phyloP scores from a whole-genome alignment of 148 eudicot species.

The Nyssa sinensis region DNA sequence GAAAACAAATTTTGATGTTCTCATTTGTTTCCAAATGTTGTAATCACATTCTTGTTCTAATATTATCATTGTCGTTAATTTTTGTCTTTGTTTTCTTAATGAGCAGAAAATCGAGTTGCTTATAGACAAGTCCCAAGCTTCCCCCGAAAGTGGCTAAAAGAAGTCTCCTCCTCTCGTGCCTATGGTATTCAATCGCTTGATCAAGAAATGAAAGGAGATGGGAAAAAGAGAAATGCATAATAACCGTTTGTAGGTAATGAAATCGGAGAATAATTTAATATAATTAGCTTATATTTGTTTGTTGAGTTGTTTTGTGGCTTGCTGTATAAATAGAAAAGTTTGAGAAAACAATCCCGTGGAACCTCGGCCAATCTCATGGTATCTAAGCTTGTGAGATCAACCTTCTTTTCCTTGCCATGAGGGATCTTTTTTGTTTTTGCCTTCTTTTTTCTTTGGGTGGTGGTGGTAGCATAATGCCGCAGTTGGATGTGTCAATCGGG shows the following conservation, averaged over 20 bases:
- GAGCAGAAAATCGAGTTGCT: constrained; percentile 76
- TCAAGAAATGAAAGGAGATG: background rate
- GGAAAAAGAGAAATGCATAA: background rate
- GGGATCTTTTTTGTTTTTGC: too few relatives aligned
- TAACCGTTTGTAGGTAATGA: background rate
- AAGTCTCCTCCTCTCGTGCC: background rate
- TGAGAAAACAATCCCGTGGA: background rate
- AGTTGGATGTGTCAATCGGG: too few relatives aligned
- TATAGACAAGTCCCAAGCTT: constrained; percentile 44
- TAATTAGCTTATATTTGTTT: background rate
- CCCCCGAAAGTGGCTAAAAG: constrained; percentile 18
- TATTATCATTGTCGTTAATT: background rate
- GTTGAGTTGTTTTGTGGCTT: background rate
- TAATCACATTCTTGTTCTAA: background rate
- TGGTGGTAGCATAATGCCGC: too few relatives aligned
- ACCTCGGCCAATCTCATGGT: constrained; percentile 10
- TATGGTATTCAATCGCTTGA: background rate
- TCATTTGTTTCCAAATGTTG: background rate
- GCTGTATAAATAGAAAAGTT: background rate
- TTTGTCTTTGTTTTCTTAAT: constrained; percentile 6
- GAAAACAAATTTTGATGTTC: background rate
- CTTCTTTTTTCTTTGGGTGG: too few relatives aligned
- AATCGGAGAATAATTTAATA: background rate
- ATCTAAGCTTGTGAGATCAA: too few relatives aligned
- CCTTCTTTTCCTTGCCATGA: too few relatives aligned